These are phyloP conservation scores for Alternaria tenuissima DNA, from an alignment of 2,329 filamentous ascomycete species.

Conservation along the genomic window DNA sequence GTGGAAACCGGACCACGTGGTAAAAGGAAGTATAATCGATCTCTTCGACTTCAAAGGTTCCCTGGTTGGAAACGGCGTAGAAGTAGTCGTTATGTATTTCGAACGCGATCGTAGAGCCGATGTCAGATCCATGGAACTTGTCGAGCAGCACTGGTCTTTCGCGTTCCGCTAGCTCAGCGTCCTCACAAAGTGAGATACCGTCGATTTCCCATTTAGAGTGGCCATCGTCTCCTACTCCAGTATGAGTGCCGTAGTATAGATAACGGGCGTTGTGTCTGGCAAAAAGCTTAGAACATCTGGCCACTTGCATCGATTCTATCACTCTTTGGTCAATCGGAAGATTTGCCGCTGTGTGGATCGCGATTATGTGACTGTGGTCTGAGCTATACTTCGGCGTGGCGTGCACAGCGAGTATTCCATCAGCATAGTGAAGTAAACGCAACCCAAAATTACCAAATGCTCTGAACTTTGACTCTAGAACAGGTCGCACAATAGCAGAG, in stretches of 20 bases:
- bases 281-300: conserved; percentile 65
- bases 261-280: conserved; percentile 69
- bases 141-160: conserved; percentile 62
- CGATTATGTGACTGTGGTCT: conserved; percentile 32
- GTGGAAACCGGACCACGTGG: conserved; percentile 69
- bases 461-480: conserved; percentile 9
- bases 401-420: conserved; percentile 43
- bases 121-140: conserved; percentile 68
- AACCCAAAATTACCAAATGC: conserved; percentile 51
- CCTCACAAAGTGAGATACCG: conserved; percentile 46
- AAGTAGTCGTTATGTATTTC: conserved; percentile 72
- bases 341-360: conserved; percentile 32
- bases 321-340: conserved; percentile 47
- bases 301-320: conserved; percentile 34
- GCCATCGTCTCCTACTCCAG: conserved; percentile 61
- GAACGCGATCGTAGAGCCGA: conserved; percentile 75
- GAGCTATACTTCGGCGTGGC: conserved; percentile 20
- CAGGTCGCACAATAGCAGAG: conserved; percentile 20
- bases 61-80: conserved; percentile 74
- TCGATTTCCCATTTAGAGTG: conserved; percentile 70
- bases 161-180: conserved; percentile 54
- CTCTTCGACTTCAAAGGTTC: conserved; percentile 68
- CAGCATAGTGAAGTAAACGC: conserved; percentile 45
- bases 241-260: conserved; percentile 73
- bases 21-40: conserved; percentile 75